Percentiles rank a stretch among this genome's conserved stretches.
Conservation (phyloP, 768 basidiomycete genomes). For the Gymnopilus junonius region DNA sequence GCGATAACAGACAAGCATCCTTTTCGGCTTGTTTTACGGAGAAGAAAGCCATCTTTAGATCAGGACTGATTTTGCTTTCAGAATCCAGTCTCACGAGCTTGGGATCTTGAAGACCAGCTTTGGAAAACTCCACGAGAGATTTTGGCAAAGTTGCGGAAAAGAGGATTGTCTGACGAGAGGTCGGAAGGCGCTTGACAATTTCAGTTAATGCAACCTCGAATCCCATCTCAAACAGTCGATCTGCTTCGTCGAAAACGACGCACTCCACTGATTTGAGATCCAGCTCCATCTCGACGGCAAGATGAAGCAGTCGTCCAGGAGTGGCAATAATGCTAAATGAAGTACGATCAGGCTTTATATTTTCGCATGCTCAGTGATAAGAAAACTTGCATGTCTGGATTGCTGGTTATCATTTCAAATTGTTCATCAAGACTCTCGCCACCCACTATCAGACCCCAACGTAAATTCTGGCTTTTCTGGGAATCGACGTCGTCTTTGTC, state of each 20-base stretch:
- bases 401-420: conserved; percentile 92
- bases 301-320: conserved; percentile 95
- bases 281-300: conserved; percentile 95
- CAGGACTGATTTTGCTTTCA: conserved; percentile 93
- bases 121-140: conserved; percentile 97
- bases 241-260: conserved; percentile 97
- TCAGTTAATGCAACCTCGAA: conserved; percentile 92
- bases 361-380: conserved; percentile 11
- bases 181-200: conserved; percentile 87
- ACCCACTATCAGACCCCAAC: conserved; percentile 96
- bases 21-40: conserved; percentile 92
- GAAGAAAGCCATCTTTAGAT: conserved; percentile 95
- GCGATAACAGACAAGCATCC: conserved; percentile 83
- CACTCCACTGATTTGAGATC: conserved; percentile 88
- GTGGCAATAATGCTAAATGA: conserved; percentile 96
- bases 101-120: conserved; percentile 91
- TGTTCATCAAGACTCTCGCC: conserved; percentile 96
- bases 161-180: conserved; percentile 87
- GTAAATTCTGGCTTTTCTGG: conserved; percentile 62
- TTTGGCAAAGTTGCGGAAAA: conserved; percentile 98
- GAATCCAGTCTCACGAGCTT: conserved; percentile 96
- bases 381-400: conserved; percentile 88
- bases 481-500: conserved; percentile 64
- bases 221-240: conserved; percentile 98
- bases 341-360: conserved; percentile 2